These are phyloP conservation scores for Hyaloscypha finlandica DNA, from an alignment of 495 filamentous ascomycete species.

Conservation along the genomic window DNA sequence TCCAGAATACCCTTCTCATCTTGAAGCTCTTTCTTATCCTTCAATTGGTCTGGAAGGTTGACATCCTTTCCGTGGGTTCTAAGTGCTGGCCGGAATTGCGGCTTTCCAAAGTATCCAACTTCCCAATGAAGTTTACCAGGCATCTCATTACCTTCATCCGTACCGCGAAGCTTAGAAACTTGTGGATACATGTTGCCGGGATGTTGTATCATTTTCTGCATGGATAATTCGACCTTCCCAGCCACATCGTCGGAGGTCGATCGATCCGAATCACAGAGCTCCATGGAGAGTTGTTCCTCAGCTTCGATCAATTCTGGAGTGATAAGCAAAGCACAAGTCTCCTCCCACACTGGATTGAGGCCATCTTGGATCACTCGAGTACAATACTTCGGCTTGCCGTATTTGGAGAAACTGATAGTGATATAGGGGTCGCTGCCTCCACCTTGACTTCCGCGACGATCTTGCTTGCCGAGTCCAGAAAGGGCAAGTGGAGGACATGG, in stretches of 20 bases:
- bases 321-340: conserved; percentile 83
- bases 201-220: conserved; percentile 93
- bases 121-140: conserved; percentile 95
- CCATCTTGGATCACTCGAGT: conserved; percentile 94
- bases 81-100: conserved; percentile 77
- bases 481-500: too few relatives aligned
- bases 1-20: conserved; percentile 85
- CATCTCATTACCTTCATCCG: conserved; percentile 84
- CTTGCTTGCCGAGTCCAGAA: conserved; percentile 83
- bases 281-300: conserved; percentile 87
- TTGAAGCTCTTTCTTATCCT: conserved; percentile 75
- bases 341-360: conserved; percentile 91
- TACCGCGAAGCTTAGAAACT: conserved; percentile 77
- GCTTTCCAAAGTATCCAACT: conserved; percentile 90
- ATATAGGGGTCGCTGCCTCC: conserved; percentile 96
- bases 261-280: conserved; percentile 92
- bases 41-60: conserved; percentile 69
- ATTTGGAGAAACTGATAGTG: conserved; percentile 70
- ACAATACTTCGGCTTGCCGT: conserved; percentile 97
- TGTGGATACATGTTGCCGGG: conserved; percentile 90
- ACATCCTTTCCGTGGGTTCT: conserved; percentile 83
- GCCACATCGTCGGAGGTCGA: conserved; percentile 91
- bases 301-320: conserved; percentile 89
- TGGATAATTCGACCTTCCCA: conserved; percentile 88
- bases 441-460: conserved; percentile 75